Evolutionary conservation across 345 rosid genomes (phyloP).

Genomic region (Hibiscus mutabilis): DNA sequence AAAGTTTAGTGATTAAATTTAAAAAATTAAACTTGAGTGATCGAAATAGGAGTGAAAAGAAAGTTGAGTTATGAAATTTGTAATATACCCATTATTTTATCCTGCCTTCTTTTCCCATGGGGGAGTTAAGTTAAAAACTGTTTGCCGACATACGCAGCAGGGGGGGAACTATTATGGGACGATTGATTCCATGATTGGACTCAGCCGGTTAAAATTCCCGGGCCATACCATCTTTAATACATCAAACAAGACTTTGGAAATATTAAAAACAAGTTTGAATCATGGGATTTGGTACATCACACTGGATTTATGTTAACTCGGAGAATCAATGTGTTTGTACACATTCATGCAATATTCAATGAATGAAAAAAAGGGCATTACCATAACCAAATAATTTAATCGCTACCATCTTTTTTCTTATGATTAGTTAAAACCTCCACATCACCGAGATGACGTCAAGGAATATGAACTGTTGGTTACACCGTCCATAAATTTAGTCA

Average conservation of each 20-base stretch:
- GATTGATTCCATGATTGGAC: constrained; percentile 13
- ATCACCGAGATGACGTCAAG: not conserved
- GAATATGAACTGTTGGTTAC: not conserved
- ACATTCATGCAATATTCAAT: not conserved
- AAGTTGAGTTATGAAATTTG: too few species aligned
- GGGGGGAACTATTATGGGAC: constrained; percentile 1
- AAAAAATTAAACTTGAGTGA: too few species aligned
- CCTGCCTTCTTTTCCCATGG: too few species aligned
- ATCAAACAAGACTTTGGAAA: not conserved
- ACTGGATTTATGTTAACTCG: not conserved
- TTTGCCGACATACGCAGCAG: constrained; percentile 26
- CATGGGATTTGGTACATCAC: not conserved
- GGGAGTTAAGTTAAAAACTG: not conserved
- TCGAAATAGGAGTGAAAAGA: too few species aligned
- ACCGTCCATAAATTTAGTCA: not conserved
- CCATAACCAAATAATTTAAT: not conserved
- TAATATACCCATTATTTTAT: too few species aligned
- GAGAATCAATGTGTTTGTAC: not conserved
- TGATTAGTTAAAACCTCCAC: not conserved
- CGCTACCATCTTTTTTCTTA: not conserved
- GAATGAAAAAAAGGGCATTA: not conserved
- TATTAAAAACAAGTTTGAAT: not conserved
- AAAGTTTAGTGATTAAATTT: too few species aligned
- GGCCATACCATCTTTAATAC: not conserved
- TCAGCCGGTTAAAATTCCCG: constrained; percentile 6